Evolutionary conservation across 192 early-diverging fungal species (phyloP).

Genomic region (Podila epigama): DNA sequence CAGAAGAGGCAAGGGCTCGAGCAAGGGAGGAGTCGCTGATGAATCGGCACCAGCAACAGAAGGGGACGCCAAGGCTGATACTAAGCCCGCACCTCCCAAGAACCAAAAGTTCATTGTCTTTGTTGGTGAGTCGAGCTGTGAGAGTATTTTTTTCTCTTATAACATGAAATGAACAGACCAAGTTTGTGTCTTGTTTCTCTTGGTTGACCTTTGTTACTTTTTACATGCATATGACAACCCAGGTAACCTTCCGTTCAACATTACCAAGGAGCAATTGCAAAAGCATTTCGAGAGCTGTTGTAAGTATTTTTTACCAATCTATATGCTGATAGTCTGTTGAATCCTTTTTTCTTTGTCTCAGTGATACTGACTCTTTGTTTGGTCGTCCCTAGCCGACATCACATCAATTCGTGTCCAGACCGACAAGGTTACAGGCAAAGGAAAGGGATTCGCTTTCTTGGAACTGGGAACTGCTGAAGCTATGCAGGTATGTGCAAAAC

Average conservation of each 20-base stretch:
- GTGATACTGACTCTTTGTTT: neutral
- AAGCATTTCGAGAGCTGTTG: slow-evolving; percentile 65
- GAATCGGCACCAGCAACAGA: neutral
- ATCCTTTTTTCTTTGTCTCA: neutral
- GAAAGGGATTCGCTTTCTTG: slow-evolving; percentile 77
- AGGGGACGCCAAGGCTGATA: slow-evolving; percentile 9
- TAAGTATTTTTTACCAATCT: slow-evolving; percentile 6
- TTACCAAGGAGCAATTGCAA: slow-evolving; percentile 67
- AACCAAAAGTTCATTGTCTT: slow-evolving; percentile 49
- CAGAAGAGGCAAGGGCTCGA: slow-evolving; percentile 41
- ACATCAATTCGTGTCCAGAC: slow-evolving; percentile 70
- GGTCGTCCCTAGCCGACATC: slow-evolving; percentile 38
- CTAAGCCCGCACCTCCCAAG: slow-evolving; percentile 12
- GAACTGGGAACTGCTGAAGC: slow-evolving; percentile 64
- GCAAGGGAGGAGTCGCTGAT: slow-evolving; percentile 4
- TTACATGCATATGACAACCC: too few relatives aligned
- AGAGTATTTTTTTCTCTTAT: neutral
- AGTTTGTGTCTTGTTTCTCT: neutral
- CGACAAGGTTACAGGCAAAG: slow-evolving; percentile 72
- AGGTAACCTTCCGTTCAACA: slow-evolving; percentile 71
- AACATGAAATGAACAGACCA: neutral
- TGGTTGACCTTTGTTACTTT: neutral
- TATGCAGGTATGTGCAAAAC: slow-evolving; percentile 51
- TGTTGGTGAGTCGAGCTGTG: slow-evolving; percentile 27
- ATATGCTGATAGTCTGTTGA: neutral